Conservation (phyloP, 1,284 basidiomycete genomes). For the Heterobasidion irregulare region DNA sequence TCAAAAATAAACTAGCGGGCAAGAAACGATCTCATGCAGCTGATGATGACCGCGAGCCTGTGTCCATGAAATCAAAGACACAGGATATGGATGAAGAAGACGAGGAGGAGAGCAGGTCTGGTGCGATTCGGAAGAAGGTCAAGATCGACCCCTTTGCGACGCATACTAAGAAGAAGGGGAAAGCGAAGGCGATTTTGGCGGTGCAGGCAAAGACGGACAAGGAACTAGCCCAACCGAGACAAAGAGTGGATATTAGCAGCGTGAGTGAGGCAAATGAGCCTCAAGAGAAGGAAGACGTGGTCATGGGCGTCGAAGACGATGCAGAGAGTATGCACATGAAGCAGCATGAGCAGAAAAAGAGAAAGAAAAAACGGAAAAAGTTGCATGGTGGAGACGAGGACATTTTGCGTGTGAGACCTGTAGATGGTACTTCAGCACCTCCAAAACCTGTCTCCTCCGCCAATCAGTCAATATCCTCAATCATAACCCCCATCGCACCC, state of each 20-base stretch:
- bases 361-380: conserved; percentile 12
- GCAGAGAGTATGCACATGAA: not conserved
- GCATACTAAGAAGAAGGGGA: conserved; percentile 18
- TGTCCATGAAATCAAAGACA: conserved; percentile 5
- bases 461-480: not conserved
- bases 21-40: conserved; percentile 37
- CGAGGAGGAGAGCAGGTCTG: conserved; percentile 49
- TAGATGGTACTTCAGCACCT: not conserved
- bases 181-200: not conserved
- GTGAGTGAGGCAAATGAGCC: not conserved
- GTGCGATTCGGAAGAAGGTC: conserved; percentile 47
- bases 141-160: conserved; percentile 45
- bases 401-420: not conserved
- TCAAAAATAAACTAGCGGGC: conserved; percentile 47
- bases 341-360: conserved; percentile 7
- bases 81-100: conserved; percentile 20
- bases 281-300: not conserved
- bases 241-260: too few relatives aligned
- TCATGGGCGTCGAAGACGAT: not conserved
- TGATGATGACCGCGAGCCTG: conserved; percentile 22
- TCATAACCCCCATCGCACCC: not conserved
- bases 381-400: not conserved
- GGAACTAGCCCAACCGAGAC: too few relatives aligned
- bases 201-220: not conserved
- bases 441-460: not conserved